Conservation (phyloP, 2,329 filamentous ascomycete species). For the Colletotrichum incanum region DNA sequence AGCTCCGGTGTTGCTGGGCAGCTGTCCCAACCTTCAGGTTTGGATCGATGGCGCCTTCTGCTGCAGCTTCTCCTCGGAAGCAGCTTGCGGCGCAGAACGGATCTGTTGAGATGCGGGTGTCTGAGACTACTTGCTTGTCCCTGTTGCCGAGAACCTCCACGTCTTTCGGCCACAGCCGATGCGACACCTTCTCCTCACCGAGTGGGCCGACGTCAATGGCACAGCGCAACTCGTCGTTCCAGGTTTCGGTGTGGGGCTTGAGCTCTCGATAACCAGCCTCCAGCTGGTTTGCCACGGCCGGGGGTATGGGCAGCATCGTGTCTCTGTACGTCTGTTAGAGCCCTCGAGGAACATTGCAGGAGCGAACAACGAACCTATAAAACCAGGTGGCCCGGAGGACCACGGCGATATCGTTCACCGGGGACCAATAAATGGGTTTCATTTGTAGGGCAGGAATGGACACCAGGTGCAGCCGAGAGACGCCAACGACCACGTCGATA, state of each 20-base stretch:
- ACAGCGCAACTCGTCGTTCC: conserved; percentile 91
- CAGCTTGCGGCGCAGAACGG: conserved; percentile 74
- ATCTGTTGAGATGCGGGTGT: conserved; percentile 63
- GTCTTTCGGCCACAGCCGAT: conserved; percentile 84
- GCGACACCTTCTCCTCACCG: conserved; percentile 92
- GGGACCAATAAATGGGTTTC: conserved; percentile 98
- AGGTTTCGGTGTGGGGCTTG: conserved; percentile 91
- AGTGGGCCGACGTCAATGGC: conserved; percentile 90
- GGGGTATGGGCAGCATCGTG: conserved; percentile 91
- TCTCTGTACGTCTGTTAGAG: conserved; percentile 64
- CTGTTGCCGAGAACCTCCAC: conserved; percentile 48
- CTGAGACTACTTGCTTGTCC: conserved; percentile 51
- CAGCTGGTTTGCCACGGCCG: conserved; percentile 89
- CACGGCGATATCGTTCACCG: conserved; percentile 87
- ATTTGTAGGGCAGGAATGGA: conserved; percentile 86
- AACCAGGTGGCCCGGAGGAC: conserved; percentile 96
- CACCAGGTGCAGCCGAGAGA: conserved; percentile 92
- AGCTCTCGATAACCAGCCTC: conserved; percentile 92
- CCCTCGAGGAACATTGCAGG: not conserved
- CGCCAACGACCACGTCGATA: conserved; percentile 83
- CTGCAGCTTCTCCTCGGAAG: conserved; percentile 72
- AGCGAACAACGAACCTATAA: conserved; percentile 74
- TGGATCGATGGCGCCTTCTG: conserved; percentile 65
- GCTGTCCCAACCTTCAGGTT: conserved; percentile 52
- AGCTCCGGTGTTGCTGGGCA: conserved; percentile 69